These are phyloP conservation scores for Cyclotella kingstonii DNA, from an alignment of 108 stramenopile species.

Conservation along the genomic window DNA sequence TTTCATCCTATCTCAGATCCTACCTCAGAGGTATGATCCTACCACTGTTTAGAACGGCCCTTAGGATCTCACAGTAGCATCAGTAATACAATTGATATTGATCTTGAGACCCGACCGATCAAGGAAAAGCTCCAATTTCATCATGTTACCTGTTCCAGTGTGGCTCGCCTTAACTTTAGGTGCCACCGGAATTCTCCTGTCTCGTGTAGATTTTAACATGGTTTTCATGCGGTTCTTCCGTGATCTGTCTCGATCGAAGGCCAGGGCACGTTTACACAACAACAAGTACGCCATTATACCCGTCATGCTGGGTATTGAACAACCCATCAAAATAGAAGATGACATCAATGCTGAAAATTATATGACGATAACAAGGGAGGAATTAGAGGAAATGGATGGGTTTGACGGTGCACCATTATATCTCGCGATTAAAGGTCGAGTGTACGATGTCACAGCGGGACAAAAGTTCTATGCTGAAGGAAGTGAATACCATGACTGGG, in stretches of 20 bases:
- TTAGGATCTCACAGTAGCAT: too few species aligned
- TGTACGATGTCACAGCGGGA: slow-evolving; percentile 75
- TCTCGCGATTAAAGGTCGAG: slow-evolving; percentile 63
- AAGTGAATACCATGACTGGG: slow-evolving; percentile 65
- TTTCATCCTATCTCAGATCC: too few species aligned
- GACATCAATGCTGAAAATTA: slow-evolving; percentile 36
- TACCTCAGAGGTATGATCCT: too few species aligned
- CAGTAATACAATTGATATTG: too few species aligned
- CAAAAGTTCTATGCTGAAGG: slow-evolving; percentile 65
- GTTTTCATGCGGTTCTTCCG: slow-evolving; percentile 84
- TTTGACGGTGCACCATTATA: slow-evolving; percentile 57
- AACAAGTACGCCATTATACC: slow-evolving; percentile 52
- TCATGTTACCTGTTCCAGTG: slow-evolving; percentile 35
- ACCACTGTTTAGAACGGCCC: too few species aligned
- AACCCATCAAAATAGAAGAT: slow-evolving; percentile 42
- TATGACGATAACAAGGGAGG: slow-evolving; percentile 60
- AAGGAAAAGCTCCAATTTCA: too few species aligned
- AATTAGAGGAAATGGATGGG: slow-evolving; percentile 60
- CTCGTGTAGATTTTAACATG: slow-evolving; percentile 46
- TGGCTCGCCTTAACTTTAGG: slow-evolving; percentile 34
- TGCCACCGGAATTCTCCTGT: slow-evolving; percentile 25
- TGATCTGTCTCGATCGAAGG: slow-evolving; percentile 68
- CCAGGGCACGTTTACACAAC: slow-evolving; percentile 53
- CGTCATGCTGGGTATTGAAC: slow-evolving; percentile 51
- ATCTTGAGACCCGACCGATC: too few species aligned